Evolutionary conservation across 2,329 filamentous ascomycete species (phyloP).

Genomic region (Clarireedia monteithiana): DNA sequence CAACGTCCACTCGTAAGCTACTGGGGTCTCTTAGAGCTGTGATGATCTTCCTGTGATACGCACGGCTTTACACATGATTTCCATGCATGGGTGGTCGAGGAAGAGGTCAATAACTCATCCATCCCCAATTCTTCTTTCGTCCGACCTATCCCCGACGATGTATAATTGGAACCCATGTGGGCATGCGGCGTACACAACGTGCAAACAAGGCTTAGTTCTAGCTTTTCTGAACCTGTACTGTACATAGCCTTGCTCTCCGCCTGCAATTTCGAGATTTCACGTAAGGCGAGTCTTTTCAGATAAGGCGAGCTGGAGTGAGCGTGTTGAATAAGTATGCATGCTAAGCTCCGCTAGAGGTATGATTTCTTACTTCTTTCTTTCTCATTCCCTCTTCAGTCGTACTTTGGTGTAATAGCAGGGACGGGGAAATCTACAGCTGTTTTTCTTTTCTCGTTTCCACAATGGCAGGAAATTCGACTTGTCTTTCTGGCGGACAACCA

Average conservation of each 20-base stretch:
- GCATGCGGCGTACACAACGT: neutral
- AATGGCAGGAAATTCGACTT: slow-evolving; percentile 4
- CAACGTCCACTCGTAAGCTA: too few relatives aligned
- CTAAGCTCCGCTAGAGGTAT: neutral
- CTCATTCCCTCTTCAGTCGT: neutral
- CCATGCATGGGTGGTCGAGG: too few relatives aligned
- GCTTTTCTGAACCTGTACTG: neutral
- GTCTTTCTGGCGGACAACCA: slow-evolving; percentile 1
- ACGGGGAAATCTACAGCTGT: neutral
- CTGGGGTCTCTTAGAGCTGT: too few relatives aligned
- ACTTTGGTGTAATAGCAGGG: neutral
- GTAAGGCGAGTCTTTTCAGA: neutral
- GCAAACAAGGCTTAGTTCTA: slow-evolving; percentile 2
- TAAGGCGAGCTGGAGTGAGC: neutral
- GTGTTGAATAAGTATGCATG: neutral
- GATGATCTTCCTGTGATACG: too few relatives aligned
- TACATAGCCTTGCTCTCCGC: neutral
- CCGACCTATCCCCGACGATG: neutral
- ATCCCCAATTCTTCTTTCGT: neutral
- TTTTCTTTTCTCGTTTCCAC: neutral
- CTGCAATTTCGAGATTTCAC: slow-evolving; percentile 2
- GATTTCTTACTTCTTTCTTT: neutral
- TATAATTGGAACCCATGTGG: slow-evolving; percentile 1
- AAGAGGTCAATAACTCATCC: neutral
- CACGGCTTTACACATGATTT: neutral